Base-by-base conservation (phyloP, 768 basidiomycete genomes). In the Mycena galericulata region DNA sequence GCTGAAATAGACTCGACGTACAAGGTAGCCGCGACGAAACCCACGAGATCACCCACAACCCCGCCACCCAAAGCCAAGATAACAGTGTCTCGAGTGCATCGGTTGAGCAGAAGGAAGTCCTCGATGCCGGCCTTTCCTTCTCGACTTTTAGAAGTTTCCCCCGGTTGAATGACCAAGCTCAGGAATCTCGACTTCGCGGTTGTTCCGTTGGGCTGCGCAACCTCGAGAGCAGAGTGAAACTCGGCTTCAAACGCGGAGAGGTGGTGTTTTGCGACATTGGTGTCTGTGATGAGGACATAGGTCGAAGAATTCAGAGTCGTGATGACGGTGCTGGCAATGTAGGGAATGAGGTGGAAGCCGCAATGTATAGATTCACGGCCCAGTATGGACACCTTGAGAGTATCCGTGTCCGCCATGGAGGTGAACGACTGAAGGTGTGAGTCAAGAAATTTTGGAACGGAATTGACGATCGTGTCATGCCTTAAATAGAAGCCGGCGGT, bases 1-100 rank as follows among this genome's bases (percentile, higher is more conserved):
- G 27, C 36, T 32, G 53, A 53, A 22, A 26, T 2, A 30, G 27
- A 50, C 32, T 54, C 26, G 5, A 87, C 95, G 80, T 75, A 97
- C 96, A 97, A 97, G 15, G 97, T 99, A 2, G 98, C 94, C 27
- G 98, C 94, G 65, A 98, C 96, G 74, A 97, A 99, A 34, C 98
- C 98, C 64, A 96, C 91, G 24, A 99, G 85, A 81, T 99, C 97
- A 15, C 98, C 98, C 66, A 99, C 94, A 62, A 99, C 98, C 30
- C 98, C 98, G 36, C 98, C 97, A 34, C 98, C 98, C 26, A 99
- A 86, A 0, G 97, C 97, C 60, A 99, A 81, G 62, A 99, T 84
- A 69, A 99, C 95, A 3, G 93, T 96, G 78, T 97, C 97, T 65
- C 98, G 84, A 3, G 97, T 98, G 76, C 96, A 98, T 78, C 88